Percentiles rank a stretch among this genome's conserved stretches.
Evolutionary conservation across 208 protist genomes (phyloP).

Genomic region (Trypanosomatidae sp.): DNA sequence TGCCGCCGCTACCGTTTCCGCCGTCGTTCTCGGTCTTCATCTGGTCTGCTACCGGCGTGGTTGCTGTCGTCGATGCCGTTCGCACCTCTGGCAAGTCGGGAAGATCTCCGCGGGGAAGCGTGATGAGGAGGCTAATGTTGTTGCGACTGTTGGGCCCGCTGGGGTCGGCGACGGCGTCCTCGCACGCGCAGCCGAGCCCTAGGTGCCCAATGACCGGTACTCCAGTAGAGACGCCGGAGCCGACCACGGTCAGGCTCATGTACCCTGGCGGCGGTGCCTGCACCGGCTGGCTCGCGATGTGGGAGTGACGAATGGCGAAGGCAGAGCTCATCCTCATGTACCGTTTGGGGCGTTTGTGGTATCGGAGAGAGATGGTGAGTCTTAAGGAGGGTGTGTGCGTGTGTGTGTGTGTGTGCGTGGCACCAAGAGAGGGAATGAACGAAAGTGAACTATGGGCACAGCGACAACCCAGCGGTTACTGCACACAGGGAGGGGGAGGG

Average conservation of each 20-base stretch:
- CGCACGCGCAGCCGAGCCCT: conserved; percentile 66
- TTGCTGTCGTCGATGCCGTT: neutral
- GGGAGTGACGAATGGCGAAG: conserved; percentile 1
- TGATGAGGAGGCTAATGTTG: conserved; percentile 83
- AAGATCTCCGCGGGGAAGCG: conserved; percentile 28
- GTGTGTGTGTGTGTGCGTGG: neutral
- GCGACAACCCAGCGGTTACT: neutral
- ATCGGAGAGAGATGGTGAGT: neutral
- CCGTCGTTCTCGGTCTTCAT: neutral
- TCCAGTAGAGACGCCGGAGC: conserved; percentile 80
- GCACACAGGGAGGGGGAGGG: neutral
- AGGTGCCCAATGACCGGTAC: conserved; percentile 88
- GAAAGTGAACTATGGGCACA: neutral
- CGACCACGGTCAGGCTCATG: conserved; percentile 62
- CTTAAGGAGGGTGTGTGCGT: neutral
- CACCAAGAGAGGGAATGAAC: neutral
- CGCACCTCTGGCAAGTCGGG: neutral
- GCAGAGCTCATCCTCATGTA: conserved; percentile 6
- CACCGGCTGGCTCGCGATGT: conserved; percentile 10
- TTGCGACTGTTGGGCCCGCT: conserved; percentile 72
- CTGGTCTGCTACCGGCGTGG: neutral
- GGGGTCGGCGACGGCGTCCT: conserved; percentile 57
- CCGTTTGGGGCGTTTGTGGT: neutral
- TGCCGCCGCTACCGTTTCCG: neutral
- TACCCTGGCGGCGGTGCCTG: conserved; percentile 32